phyloP scores from a whole-genome alignment of 2,329 filamentous ascomycete species.

The Pseudogymnoascus sp. region DNA sequence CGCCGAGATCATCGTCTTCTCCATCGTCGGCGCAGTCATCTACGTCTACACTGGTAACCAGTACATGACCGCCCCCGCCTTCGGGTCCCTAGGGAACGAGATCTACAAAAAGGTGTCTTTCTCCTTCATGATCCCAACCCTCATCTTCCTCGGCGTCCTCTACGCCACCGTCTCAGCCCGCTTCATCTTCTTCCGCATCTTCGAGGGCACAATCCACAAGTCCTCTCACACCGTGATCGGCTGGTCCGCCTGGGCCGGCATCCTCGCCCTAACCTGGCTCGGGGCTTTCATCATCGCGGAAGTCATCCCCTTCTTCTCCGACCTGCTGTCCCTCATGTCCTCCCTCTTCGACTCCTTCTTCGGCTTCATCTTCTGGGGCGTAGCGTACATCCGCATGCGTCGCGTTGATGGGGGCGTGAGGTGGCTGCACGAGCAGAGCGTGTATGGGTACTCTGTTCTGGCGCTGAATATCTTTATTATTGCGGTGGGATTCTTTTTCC shows the following conservation, averaged over 20 bases:
- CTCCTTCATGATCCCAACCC: conserved; percentile 89
- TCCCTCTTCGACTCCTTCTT: conserved; percentile 89
- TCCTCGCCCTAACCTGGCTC: conserved; percentile 70
- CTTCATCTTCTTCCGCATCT: conserved; percentile 86
- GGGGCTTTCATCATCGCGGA: conserved; percentile 86
- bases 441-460: conserved; percentile 42
- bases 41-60: conserved; percentile 85
- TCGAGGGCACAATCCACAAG: conserved; percentile 71
- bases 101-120: conserved; percentile 81
- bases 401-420: conserved; percentile 49
- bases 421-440: conserved; percentile 22
- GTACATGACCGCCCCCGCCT: conserved; percentile 81
- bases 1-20: conserved; percentile 78
- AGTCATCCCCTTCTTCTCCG: conserved; percentile 87
- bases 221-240: conserved; percentile 71
- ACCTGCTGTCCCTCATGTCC: conserved; percentile 62
- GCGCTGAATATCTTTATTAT: conserved; percentile 66
- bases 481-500: conserved; percentile 66
- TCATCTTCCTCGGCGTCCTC: conserved; percentile 84
- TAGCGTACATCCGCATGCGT: conserved; percentile 71
- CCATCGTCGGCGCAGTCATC: conserved; percentile 68
- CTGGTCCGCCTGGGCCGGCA: conserved; percentile 69
- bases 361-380: conserved; percentile 91
- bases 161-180: conserved; percentile 86
- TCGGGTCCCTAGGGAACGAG: conserved; percentile 67